Evolutionary conservation across 768 basidiomycete species (phyloP).

Genomic region (Mycena kentingensis): DNA sequence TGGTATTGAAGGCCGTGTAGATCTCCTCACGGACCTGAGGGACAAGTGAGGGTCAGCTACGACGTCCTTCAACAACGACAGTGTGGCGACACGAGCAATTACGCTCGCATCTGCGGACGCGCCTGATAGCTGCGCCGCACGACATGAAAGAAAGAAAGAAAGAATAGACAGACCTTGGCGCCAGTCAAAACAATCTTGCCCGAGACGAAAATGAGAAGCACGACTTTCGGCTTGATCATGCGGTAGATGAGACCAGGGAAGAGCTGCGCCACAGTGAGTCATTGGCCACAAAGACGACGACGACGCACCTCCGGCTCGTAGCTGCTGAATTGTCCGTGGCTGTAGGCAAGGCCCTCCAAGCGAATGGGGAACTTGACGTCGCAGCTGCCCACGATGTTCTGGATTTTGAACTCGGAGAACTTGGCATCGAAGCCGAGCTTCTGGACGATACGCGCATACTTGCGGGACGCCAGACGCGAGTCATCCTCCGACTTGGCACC

Average conservation of each 20-base stretch:
- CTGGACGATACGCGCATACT: constrained; percentile 99
- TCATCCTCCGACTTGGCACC: constrained; percentile 99
- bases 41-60: constrained; percentile 43
- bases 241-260: constrained; percentile 99
- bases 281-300: background rate
- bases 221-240: constrained; percentile 99
- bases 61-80: constrained; percentile 35
- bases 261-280: constrained; percentile 51
- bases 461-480: constrained; percentile 92
- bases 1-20: constrained; percentile 98
- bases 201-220: constrained; percentile 96
- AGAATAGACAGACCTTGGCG: constrained; percentile 83
- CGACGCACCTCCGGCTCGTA: constrained; percentile 92
- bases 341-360: constrained; percentile 94
- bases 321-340: constrained; percentile 96
- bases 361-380: constrained; percentile 99
- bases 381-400: constrained; percentile 98
- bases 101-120: constrained; percentile 29
- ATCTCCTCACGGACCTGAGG: constrained; percentile 96
- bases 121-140: constrained; percentile 17
- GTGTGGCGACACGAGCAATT: constrained; percentile 33
- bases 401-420: constrained; percentile 99
- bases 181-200: constrained; percentile 99
- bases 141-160: constrained; percentile 22
- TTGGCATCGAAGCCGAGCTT: constrained; percentile 99